phyloP scores from a whole-genome alignment of 805 yeast genomes.

The Lipomyces spencermartinsiae region DNA sequence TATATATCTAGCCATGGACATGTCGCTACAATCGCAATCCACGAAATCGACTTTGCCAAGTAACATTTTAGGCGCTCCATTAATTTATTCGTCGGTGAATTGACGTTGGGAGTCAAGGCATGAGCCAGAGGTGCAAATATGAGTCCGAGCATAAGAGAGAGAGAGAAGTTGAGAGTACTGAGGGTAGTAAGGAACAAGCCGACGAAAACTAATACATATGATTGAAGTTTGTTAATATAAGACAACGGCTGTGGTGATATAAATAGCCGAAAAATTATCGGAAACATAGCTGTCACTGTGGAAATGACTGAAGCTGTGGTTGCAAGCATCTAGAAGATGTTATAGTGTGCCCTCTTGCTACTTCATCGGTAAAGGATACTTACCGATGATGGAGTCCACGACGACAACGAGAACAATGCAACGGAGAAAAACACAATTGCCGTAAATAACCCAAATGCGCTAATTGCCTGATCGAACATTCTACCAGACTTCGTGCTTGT shows the following conservation, averaged over 20 bases:
- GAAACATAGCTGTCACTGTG: constrained; percentile 3
- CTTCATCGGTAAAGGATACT: neutral
- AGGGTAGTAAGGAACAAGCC: constrained; percentile 75
- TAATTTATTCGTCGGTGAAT: constrained; percentile 3
- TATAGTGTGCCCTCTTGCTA: neutral
- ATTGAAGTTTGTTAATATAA: constrained; percentile 23
- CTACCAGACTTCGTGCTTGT: constrained; percentile 5
- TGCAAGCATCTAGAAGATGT: neutral
- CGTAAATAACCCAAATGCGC: constrained; percentile 46
- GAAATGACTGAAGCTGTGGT: constrained; percentile 3
- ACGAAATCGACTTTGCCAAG: constrained; percentile 38
- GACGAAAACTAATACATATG: constrained; percentile 42
- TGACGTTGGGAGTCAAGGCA: constrained; percentile 45
- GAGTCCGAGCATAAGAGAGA: constrained; percentile 74
- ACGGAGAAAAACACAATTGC: constrained; percentile 42
- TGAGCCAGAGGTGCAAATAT: constrained; percentile 78
- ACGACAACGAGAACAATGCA: constrained; percentile 19
- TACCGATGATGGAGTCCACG: constrained; percentile 21
- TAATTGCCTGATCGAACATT: constrained; percentile 44
- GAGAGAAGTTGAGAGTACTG: constrained; percentile 81
- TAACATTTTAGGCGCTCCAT: constrained; percentile 19
- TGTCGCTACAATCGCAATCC: constrained; percentile 27
- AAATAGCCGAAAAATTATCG: constrained; percentile 21
- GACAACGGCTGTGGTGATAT: constrained; percentile 15
- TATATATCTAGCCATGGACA: constrained; percentile 43